A percentile compares a stretch with the other conserved stretches of the same genome.
These are phyloP conservation scores for Croton laevigatus DNA, from an alignment of 441 rosid genomes.

Conservation along the genomic window DNA sequence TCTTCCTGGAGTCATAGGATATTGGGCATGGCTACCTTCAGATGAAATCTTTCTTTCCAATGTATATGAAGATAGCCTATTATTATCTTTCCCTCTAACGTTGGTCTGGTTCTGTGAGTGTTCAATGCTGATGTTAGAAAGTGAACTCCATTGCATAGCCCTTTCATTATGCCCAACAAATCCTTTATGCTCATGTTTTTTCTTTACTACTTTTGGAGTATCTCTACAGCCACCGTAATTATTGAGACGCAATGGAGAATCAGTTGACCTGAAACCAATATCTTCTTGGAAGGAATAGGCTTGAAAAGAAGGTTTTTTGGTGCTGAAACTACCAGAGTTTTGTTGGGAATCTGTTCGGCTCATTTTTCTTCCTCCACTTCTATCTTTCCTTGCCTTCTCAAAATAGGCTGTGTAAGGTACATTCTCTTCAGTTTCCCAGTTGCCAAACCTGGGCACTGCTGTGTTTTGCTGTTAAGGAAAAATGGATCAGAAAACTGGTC, in stretches of 20 bases:
- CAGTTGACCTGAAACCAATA: background rate
- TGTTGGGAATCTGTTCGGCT: background rate
- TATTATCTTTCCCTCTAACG: slow-evolving; percentile 8
- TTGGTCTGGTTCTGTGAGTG: slow-evolving; percentile 4
- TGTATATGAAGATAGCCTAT: background rate
- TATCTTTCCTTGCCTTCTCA: slow-evolving; percentile 20
- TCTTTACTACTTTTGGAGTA: background rate
- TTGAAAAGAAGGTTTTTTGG: slow-evolving; percentile 3
- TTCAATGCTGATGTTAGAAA: slow-evolving; percentile 1
- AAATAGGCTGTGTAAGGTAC: slow-evolving; percentile 33
- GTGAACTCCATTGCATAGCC: background rate
- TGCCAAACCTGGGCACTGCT: slow-evolving; percentile 32
- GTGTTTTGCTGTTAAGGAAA: slow-evolving; percentile 21
- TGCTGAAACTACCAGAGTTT: background rate
- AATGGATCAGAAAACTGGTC: background rate
- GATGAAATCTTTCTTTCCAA: slow-evolving; percentile 10
- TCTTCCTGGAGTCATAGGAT: slow-evolving; percentile 20
- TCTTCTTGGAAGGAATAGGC: slow-evolving; percentile 9
- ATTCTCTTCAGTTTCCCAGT: slow-evolving; percentile 30
- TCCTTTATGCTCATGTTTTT: slow-evolving; percentile 7
- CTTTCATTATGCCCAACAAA: background rate
- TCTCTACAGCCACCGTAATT: background rate
- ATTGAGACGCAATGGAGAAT: slow-evolving; percentile 2
- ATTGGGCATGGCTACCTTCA: background rate
- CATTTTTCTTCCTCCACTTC: slow-evolving; percentile 5